Evolutionary conservation across 2,329 filamentous ascomycete genomes (phyloP).

Genomic region (Rhynchosporium secalis): DNA sequence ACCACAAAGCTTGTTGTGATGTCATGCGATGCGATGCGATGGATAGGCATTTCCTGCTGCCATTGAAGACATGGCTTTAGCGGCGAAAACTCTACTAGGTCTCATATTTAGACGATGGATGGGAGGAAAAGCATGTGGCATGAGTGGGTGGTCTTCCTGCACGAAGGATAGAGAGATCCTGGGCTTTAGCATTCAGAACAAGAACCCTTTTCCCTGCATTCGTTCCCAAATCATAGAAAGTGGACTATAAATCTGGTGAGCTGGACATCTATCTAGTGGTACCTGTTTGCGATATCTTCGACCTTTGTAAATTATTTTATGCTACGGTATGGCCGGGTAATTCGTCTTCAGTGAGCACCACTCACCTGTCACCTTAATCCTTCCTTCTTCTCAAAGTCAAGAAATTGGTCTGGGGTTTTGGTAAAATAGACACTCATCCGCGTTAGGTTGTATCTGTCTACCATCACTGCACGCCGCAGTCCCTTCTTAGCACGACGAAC

Average conservation of each 20-base stretch:
- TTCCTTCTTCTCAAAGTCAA: no score
- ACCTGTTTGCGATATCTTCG: not conserved
- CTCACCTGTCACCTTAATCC: no score
- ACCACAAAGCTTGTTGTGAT: conserved; percentile 21
- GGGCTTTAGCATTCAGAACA: not conserved
- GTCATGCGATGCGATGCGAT: conserved; percentile 2
- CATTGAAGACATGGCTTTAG: conserved; percentile 23
- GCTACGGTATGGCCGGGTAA: no score
- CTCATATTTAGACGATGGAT: not conserved
- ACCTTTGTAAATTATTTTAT: no score
- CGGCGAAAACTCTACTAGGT: conserved; percentile 16
- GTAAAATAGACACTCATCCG: no score
- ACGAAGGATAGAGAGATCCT: not conserved
- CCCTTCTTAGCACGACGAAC: no score
- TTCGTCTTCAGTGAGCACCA: no score
- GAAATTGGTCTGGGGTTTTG: no score
- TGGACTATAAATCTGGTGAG: not conserved
- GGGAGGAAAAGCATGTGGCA: not conserved
- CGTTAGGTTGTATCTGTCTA: no score
- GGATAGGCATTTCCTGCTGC: conserved; percentile 21
- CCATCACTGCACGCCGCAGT: no score
- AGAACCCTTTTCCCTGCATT: not conserved
- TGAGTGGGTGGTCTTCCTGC: not conserved
- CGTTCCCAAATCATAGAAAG: not conserved
- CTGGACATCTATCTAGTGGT: not conserved